phyloP scores from a whole-genome alignment of 2,329 filamentous ascomycete genomes.

The Onygenales sp. region DNA sequence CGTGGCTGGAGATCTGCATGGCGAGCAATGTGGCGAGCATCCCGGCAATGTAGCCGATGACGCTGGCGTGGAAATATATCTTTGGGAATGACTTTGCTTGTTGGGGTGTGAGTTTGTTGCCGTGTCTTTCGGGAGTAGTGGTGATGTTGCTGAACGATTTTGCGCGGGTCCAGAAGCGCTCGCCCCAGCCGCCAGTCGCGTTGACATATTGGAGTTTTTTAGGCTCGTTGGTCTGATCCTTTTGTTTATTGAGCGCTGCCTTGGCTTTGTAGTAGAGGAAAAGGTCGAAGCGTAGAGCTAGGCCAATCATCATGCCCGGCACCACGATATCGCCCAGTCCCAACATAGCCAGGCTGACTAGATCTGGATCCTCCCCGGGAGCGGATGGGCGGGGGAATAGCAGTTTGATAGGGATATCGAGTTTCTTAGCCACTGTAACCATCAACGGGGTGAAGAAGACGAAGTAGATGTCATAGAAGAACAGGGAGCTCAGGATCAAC shows the following conservation, averaged over 20 bases:
- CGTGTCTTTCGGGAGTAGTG: conserved; percentile 6
- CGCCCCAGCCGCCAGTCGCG: conserved; percentile 69
- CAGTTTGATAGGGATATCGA: conserved; percentile 90
- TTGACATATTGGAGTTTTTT: conserved; percentile 36
- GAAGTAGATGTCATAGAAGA: conserved; percentile 85
- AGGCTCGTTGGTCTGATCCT: conserved; percentile 8
- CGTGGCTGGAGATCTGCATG: conserved; percentile 68
- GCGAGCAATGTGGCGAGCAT: conserved; percentile 68
- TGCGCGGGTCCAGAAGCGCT: conserved; percentile 62
- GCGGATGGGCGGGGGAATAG: conserved; percentile 61
- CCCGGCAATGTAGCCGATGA: conserved; percentile 67
- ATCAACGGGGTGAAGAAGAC: conserved; percentile 47
- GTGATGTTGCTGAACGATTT: conserved; percentile 16
- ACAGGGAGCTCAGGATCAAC: conserved; percentile 66
- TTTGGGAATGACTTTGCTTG: conserved; percentile 57
- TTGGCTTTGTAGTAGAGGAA: conserved; percentile 61
- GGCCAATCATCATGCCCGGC: conserved; percentile 79
- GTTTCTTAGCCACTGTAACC: conserved; percentile 63
- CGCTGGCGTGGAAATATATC: conserved; percentile 70
- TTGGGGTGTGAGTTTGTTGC: conserved; percentile 25
- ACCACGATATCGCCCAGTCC: conserved; percentile 91
- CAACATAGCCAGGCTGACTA: conserved; percentile 58
- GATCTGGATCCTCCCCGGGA: conserved; percentile 33
- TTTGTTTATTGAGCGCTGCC: not conserved
- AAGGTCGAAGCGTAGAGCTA: conserved; percentile 85